phyloP scores from a whole-genome alignment of 495 filamentous ascomycete species.

The Penicillium lagena region DNA sequence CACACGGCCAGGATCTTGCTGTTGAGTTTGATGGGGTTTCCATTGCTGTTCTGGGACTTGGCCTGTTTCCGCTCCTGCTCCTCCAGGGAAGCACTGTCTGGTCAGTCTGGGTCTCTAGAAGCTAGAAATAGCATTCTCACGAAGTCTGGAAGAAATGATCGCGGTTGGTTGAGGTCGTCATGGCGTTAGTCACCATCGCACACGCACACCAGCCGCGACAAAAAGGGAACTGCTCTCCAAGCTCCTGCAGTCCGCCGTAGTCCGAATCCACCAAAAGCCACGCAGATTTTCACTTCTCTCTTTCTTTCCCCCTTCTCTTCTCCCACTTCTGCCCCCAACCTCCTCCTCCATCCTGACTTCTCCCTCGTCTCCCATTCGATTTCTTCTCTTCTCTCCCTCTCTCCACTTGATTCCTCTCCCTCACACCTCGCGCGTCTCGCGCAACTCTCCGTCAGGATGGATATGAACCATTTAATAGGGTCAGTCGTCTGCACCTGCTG shows the following conservation, averaged over 20 bases:
- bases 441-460: slow-evolving; percentile 33
- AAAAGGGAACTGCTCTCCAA: slow-evolving; percentile 24
- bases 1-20: slow-evolving; percentile 80
- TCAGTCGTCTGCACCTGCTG: slow-evolving; percentile 31
- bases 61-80: slow-evolving; percentile 64
- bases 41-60: slow-evolving; percentile 78
- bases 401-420: slow-evolving; percentile 12
- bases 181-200: slow-evolving; percentile 18
- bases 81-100: slow-evolving; percentile 61
- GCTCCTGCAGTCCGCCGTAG: slow-evolving; percentile 34
- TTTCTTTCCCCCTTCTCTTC: slow-evolving; percentile 22
- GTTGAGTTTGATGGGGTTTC: slow-evolving; percentile 69
- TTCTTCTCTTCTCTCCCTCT: slow-evolving; percentile 9
- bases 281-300: slow-evolving; percentile 19
- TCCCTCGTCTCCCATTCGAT: slow-evolving; percentile 1
- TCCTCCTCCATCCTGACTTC: slow-evolving; percentile 1
- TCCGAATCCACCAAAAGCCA: slow-evolving; percentile 31
- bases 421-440: slow-evolving; percentile 27
- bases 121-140: slow-evolving; percentile 15
- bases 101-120: slow-evolving; percentile 7
- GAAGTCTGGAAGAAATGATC: slow-evolving; percentile 85
- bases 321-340: slow-evolving; percentile 3
- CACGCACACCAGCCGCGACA: slow-evolving; percentile 3
- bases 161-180: slow-evolving; percentile 60
- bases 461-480: slow-evolving; percentile 51